phyloP scores from a whole-genome alignment of 176 grass and related monocot genomes.

The Lolium rigidum region DNA sequence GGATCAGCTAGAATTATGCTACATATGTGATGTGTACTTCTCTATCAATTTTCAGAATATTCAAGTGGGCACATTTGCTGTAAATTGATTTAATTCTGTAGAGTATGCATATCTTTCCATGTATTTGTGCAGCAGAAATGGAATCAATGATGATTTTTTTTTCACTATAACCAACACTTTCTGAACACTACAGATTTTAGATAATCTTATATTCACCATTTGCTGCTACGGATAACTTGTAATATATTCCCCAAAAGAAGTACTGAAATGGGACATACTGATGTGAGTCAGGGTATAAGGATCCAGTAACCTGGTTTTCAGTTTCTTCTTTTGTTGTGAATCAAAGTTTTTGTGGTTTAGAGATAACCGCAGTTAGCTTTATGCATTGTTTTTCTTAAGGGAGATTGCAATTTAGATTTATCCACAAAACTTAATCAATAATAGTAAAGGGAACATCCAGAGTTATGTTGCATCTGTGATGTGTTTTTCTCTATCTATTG shows the following conservation, averaged over 20 bases:
- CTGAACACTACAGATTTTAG: background rate
- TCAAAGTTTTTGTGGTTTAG: background rate
- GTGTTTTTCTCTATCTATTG: background rate
- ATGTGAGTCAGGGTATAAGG: constrained; percentile 1
- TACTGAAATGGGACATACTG: no score
- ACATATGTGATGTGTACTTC: background rate
- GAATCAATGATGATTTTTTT: background rate
- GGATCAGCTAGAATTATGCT: constrained; percentile 8
- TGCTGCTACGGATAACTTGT: no score
- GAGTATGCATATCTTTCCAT: no score
- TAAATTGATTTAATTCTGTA: background rate
- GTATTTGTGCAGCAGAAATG: background rate
- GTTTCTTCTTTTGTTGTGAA: background rate
- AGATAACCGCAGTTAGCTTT: background rate
- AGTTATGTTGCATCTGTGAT: background rate
- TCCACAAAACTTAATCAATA: background rate
- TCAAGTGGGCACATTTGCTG: background rate
- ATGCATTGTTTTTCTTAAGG: background rate
- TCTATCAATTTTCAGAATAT: background rate
- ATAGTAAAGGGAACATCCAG: no score
- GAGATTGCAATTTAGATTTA: background rate
- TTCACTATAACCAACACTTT: background rate
- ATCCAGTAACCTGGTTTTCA: constrained; percentile 10
- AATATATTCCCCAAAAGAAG: no score
- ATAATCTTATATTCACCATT: no score